These are phyloP conservation scores for Colletotrichum camelliae DNA, from an alignment of 2,329 filamentous ascomycete genomes.

Conservation along the genomic window DNA sequence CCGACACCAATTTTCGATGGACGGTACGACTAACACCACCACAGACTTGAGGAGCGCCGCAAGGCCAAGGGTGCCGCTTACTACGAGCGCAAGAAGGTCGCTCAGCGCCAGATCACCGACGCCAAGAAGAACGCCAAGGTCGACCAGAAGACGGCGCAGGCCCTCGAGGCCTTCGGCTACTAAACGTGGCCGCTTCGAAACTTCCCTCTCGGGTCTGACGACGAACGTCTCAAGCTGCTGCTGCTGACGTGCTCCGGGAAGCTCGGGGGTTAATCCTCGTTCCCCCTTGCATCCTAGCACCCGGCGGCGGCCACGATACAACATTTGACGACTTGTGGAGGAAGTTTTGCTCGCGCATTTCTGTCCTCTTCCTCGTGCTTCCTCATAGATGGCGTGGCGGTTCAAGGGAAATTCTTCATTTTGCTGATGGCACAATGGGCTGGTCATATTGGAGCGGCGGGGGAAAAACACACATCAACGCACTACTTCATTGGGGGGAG, in stretches of 20 bases:
- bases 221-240: neutral
- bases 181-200: slow-evolving; percentile 53
- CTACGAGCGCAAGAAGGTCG: slow-evolving; percentile 99
- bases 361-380: slow-evolving; percentile 54
- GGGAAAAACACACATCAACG: slow-evolving; percentile 13
- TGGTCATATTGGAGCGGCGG: slow-evolving; percentile 27
- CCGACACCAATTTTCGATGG: neutral
- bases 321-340: slow-evolving; percentile 2
- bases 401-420: slow-evolving; percentile 56
- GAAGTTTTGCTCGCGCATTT: slow-evolving; percentile 23
- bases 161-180: slow-evolving; percentile 91
- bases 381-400: slow-evolving; percentile 59
- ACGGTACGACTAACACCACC: neutral
- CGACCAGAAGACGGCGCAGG: slow-evolving; percentile 84
- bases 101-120: slow-evolving; percentile 86
- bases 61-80: slow-evolving; percentile 99
- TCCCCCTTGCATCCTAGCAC: slow-evolving; percentile 9
- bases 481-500: neutral
- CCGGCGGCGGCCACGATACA: neutral
- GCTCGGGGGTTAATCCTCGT: slow-evolving; percentile 20
- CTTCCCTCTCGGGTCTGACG: neutral
- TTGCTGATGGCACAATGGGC: slow-evolving; percentile 48
- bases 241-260: neutral
- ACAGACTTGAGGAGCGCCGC: slow-evolving; percentile 97
- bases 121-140: slow-evolving; percentile 91